Conservation (phyloP, 306 rosid species). For the Prunus armeniaca region DNA sequence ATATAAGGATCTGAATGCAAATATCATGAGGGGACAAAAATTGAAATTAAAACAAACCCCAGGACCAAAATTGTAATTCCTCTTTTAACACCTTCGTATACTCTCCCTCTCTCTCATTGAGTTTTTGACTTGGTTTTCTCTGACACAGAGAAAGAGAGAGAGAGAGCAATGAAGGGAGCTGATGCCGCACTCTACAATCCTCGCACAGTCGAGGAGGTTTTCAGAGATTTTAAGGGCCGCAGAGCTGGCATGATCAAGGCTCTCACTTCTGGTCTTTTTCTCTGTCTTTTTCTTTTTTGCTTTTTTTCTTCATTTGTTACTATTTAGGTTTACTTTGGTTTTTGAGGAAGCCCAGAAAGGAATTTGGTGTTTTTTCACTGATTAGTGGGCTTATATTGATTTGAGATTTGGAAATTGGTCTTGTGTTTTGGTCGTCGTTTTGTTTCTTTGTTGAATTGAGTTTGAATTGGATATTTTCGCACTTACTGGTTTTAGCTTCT, state of each 20-base stretch:
- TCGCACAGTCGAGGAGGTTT: conserved; percentile 91
- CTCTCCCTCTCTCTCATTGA: background rate
- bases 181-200: conserved; percentile 62
- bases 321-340: background rate
- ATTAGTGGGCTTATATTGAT: background rate
- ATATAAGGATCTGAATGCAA: background rate
- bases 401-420: background rate
- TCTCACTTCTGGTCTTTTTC: conserved; percentile 62
- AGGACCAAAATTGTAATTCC: background rate
- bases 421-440: background rate
- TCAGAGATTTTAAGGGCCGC: conserved; percentile 90
- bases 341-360: background rate
- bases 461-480: conserved; percentile 1
- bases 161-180: conserved; percentile 49
- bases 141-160: background rate
- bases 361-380: background rate
- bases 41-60: background rate
- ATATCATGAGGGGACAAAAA: background rate
- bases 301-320: background rate
- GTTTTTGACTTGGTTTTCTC: conserved; percentile 18
- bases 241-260: conserved; percentile 79
- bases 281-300: background rate
- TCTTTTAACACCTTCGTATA: background rate
- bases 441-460: background rate
- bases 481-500: background rate